These are phyloP conservation scores for Leptodontidium sp. DNA, from an alignment of 2,329 filamentous ascomycete genomes.

Conservation along the genomic window DNA sequence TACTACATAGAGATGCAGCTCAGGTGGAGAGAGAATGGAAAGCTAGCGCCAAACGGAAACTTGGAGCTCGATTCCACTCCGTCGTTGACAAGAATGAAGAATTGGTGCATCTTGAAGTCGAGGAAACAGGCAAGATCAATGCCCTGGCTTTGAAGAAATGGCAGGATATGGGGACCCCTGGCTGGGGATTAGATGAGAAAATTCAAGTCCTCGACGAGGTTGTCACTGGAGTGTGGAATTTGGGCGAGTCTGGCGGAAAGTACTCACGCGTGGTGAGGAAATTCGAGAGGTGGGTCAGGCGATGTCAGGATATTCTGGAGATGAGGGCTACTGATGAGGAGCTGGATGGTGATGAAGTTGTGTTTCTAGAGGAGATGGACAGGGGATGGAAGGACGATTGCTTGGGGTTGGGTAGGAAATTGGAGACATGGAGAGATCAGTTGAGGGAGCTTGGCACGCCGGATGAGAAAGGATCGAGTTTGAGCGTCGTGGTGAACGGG, in stretches of 20 bases:
- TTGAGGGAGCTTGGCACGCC: constrained; percentile 55
- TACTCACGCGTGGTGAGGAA: constrained; percentile 61
- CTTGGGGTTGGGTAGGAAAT: constrained; percentile 57
- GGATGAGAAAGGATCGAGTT: constrained; percentile 47
- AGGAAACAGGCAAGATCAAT: constrained; percentile 60
- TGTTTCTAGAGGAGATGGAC: constrained; percentile 65
- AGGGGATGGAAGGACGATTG: constrained; percentile 66
- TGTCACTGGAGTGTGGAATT: constrained; percentile 63
- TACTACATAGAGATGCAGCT: constrained; percentile 65
- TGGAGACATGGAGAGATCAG: constrained; percentile 62
- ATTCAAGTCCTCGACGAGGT: constrained; percentile 66
- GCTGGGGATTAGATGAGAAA: constrained; percentile 59
- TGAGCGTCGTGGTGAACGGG: constrained; percentile 57
- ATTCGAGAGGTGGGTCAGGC: constrained; percentile 67
- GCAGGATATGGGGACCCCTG: constrained; percentile 48
- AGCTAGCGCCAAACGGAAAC: constrained; percentile 59
- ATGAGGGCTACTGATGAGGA: constrained; percentile 49
- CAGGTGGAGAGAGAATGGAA: constrained; percentile 60
- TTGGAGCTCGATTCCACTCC: constrained; percentile 55
- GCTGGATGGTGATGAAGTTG: constrained; percentile 48
- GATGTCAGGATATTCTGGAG: constrained; percentile 56
- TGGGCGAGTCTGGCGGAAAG: constrained; percentile 63
- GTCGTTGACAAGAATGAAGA: constrained; percentile 52
- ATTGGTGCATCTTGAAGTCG: constrained; percentile 48
- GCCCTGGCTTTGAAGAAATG: constrained; percentile 61